Conservation (phyloP, 2,329 filamentous ascomycete genomes). For the Ascosphaera apis region DNA sequence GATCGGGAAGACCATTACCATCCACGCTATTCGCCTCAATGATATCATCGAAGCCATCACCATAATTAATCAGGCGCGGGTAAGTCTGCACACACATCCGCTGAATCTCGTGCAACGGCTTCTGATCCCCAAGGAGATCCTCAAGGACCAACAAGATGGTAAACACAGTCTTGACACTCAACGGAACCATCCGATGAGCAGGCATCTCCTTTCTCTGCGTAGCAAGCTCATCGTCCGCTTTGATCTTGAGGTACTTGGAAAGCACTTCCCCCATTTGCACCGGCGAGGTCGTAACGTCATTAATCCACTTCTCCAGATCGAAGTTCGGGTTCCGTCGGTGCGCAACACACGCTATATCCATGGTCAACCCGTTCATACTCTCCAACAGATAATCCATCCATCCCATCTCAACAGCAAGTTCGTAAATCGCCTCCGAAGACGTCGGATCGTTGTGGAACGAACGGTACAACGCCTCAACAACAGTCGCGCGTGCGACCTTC, state of each 20-base stretch:
- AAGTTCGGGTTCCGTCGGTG: constrained; percentile 62
- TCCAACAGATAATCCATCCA: constrained; percentile 70
- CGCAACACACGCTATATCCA: constrained; percentile 68
- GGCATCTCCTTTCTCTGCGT: constrained; percentile 48
- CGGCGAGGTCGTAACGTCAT: constrained; percentile 39
- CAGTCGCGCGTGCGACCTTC: constrained; percentile 75
- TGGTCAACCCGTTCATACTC: constrained; percentile 58
- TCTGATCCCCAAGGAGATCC: constrained; percentile 34
- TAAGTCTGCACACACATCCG: constrained; percentile 79
- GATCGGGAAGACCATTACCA: constrained; percentile 56
- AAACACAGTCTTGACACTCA: constrained; percentile 68
- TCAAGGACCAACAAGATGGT: constrained; percentile 59
- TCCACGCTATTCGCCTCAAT: constrained; percentile 66
- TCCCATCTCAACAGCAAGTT: constrained; percentile 56
- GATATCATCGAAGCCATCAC: constrained; percentile 74
- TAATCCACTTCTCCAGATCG: constrained; percentile 61
- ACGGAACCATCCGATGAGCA: constrained; percentile 43
- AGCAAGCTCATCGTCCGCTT: constrained; percentile 57
- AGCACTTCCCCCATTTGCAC: constrained; percentile 47
- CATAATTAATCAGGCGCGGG: constrained; percentile 87
- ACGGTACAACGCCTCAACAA: constrained; percentile 56
- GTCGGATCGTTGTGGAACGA: constrained; percentile 48
- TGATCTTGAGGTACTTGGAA: constrained; percentile 60
- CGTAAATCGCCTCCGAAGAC: constrained; percentile 45
- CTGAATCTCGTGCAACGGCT: constrained; percentile 60